phyloP scores from a whole-genome alignment of 345 rosid species.

The Gynandropsis gynandra region DNA sequence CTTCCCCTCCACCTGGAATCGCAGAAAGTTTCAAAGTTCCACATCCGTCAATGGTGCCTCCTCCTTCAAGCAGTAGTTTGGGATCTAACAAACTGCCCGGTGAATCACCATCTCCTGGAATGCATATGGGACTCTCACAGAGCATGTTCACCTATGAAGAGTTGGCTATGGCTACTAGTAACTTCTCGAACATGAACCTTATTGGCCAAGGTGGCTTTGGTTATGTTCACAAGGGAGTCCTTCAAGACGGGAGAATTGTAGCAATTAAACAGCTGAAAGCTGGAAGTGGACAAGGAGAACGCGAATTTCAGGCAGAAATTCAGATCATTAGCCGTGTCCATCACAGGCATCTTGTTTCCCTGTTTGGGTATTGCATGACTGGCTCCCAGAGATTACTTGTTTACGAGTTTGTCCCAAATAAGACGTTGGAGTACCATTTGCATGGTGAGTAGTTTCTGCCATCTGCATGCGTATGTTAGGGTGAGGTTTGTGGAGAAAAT shows the following conservation, averaged over 20 bases:
- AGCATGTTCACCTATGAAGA: constrained; percentile 49
- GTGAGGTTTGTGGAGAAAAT: not conserved
- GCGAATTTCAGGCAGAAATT: constrained; percentile 65
- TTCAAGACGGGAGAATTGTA: constrained; percentile 45
- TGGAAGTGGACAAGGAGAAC: constrained; percentile 61
- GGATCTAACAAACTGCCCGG: constrained; percentile 35
- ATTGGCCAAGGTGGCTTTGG: constrained; percentile 83
- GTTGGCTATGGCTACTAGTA: constrained; percentile 43
- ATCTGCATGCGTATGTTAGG: not conserved
- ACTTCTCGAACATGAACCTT: constrained; percentile 42
- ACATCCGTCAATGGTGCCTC: constrained; percentile 15
- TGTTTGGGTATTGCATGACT: constrained; percentile 57
- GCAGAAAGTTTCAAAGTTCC: constrained; percentile 2
- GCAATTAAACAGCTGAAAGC: constrained; percentile 68
- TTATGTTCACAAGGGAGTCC: constrained; percentile 62
- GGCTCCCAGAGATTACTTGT: constrained; percentile 60
- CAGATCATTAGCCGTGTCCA: constrained; percentile 53
- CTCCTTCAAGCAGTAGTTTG: constrained; percentile 29
- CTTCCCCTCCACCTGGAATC: constrained; percentile 27
- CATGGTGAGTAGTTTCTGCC: constrained; percentile 41
- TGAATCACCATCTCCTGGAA: constrained; percentile 32
- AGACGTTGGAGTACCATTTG: constrained; percentile 54
- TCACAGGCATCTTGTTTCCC: constrained; percentile 65
- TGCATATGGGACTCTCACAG: constrained; percentile 35
- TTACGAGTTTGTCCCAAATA: constrained; percentile 69